Percentiles rank a stretch among this genome's conserved stretches.
Evolutionary conservation across 148 eudicot genomes (phyloP).

Genomic region (Rheum nobile): DNA sequence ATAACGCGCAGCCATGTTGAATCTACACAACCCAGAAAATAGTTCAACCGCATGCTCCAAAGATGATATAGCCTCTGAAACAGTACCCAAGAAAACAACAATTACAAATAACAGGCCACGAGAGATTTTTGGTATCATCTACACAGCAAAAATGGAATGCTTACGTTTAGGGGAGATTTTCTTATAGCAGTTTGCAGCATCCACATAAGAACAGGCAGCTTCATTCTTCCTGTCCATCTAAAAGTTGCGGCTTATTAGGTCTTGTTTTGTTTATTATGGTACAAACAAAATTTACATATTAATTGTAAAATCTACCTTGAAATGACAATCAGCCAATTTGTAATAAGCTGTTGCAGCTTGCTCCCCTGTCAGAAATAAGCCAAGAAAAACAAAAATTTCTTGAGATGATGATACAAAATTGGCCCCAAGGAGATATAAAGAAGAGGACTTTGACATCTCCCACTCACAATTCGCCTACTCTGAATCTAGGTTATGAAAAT

Average conservation of each 20-base stretch:
- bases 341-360: slow-evolving; percentile 28
- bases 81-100: neutral
- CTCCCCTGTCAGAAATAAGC: slow-evolving; percentile 21
- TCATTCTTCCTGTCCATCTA: slow-evolving; percentile 25
- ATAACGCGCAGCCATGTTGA: slow-evolving; percentile 30
- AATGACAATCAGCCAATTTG: slow-evolving; percentile 29
- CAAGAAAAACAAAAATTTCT: neutral
- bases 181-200: slow-evolving; percentile 33
- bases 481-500: too few species aligned
- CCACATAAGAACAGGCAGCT: slow-evolving; percentile 26
- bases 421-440: too few species aligned
- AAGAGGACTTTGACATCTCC: too few species aligned
- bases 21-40: slow-evolving; percentile 23
- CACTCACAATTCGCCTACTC: too few species aligned
- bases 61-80: slow-evolving; percentile 40
- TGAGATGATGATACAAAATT: neutral
- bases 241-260: neutral
- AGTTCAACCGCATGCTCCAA: slow-evolving; percentile 30
- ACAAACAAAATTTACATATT: neutral
- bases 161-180: slow-evolving; percentile 24
- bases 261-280: neutral
- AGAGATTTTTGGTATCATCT: neutral
- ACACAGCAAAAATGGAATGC: neutral
- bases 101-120: neutral
- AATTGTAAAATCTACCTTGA: slow-evolving; percentile 16